Evolutionary conservation across 2,329 filamentous ascomycete genomes (phyloP), one percentile per base, ranked within the genome.

Genomic region (Thermomyces lanuginosus): DNA sequence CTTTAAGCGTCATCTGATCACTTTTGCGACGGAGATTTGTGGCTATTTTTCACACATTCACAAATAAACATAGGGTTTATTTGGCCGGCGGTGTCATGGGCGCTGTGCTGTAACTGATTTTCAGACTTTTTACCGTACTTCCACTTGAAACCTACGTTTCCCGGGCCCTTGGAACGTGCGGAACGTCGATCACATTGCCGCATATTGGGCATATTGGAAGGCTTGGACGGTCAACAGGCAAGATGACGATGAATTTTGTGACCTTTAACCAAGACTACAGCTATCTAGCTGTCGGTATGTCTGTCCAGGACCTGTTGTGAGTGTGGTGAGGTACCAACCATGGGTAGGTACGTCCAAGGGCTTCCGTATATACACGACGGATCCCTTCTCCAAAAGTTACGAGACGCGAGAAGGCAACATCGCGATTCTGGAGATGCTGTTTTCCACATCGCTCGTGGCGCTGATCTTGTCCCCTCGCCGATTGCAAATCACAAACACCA

Each of bases 201-300:
- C n/a, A n/a, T n/a, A n/a, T n/a, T n/a, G n/a, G n/a, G n/a, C n/a
- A n/a, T n/a, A n/a, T n/a, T n/a, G n/a, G 10, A 8, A 10, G 27
- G 24, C 21, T 20, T 16, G 16, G 7, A 22, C 11, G 8, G 19
- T 15, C 16, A 24, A 9, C 33, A 21, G 34, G 34, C 37, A 65
- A 49, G 34, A 81, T 81, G 74, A 59, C 73, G 25, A 82, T 95
- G 63, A 98, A 98, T 58, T 98, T 92, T 59, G 82, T 98, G 45
- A 93, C 86, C 21, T 98, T 95, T 59, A 98, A 98, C 58, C 89
- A 98, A 64, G 89, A 98, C 63, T 83, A 92, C 62, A 92, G 80
- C 66, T 86, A 86, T 55, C 67, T 98, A 38, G 86, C 86, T 60
- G 84, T 98, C 42, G 86, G 82, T 83, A 63, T 48, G 75, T 29